Evolutionary conservation across 129 eudicot genomes (phyloP).

Genomic region (Centaurea solstitialis): DNA sequence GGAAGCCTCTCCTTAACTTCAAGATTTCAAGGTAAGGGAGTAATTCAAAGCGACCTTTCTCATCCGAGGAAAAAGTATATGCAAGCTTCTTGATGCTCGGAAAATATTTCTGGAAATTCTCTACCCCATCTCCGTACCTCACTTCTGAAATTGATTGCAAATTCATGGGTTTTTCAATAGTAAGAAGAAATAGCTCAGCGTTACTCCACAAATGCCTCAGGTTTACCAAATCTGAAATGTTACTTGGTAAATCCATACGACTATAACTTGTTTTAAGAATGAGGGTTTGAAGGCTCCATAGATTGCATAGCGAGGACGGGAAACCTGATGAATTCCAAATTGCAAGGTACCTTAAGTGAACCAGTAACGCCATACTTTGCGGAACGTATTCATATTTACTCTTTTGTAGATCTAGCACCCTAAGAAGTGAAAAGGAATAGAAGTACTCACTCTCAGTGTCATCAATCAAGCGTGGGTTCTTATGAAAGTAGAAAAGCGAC

Average conservation of each 20-base stretch:
- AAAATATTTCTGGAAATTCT: background rate
- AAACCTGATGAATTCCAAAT: slow-evolving; percentile 44
- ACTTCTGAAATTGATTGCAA: slow-evolving; percentile 21
- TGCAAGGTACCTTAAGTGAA: slow-evolving; percentile 60
- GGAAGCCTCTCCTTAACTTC: background rate
- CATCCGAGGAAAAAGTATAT: slow-evolving; percentile 7
- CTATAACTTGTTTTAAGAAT: slow-evolving; percentile 32
- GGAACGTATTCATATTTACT: background rate
- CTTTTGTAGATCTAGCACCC: slow-evolving; percentile 45
- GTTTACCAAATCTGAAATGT: slow-evolving; percentile 26
- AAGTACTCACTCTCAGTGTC: slow-evolving; percentile 17
- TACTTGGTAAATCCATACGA: slow-evolving; percentile 25
- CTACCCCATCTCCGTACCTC: background rate
- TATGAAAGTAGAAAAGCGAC: slow-evolving; percentile 24
- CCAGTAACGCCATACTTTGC: background rate
- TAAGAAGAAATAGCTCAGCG: background rate
- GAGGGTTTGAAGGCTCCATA: slow-evolving; percentile 62
- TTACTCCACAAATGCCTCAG: slow-evolving; percentile 33
- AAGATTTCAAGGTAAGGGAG: slow-evolving; percentile 22
- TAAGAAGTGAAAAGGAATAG: slow-evolving; percentile 47
- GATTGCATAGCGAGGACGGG: slow-evolving; percentile 42
- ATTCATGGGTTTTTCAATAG: background rate
- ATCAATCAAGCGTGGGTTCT: slow-evolving; percentile 6
- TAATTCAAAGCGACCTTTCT: slow-evolving; percentile 8
- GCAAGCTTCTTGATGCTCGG: slow-evolving; percentile 32